A percentile compares a stretch with the other conserved stretches of the same genome.
These are phyloP conservation scores for Raphanus raphanistrum DNA, from an alignment of 345 rosid species.

Conservation along the genomic window DNA sequence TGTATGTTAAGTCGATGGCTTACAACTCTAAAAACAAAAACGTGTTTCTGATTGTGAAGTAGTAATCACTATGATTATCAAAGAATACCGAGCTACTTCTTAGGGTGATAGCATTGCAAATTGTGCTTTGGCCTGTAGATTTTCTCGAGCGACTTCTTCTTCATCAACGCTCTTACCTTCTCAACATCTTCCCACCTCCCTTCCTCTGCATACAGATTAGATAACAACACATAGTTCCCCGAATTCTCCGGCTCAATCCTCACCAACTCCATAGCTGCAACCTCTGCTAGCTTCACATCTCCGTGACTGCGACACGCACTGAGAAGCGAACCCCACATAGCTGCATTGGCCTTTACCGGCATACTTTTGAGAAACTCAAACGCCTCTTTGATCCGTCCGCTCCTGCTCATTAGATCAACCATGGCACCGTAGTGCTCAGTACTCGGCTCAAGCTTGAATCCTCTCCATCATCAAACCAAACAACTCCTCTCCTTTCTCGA, in stretches of 20 bases:
- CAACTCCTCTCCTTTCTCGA: slow-evolving; percentile 51
- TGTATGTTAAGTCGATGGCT: neutral
- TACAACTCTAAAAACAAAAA: neutral
- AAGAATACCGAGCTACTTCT: neutral
- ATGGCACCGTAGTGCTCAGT: slow-evolving; percentile 68
- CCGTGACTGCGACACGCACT: slow-evolving; percentile 71
- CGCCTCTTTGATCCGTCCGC: slow-evolving; percentile 56
- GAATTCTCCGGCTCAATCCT: slow-evolving; percentile 65
- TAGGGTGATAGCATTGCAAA: slow-evolving; percentile 3
- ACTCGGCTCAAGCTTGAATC: slow-evolving; percentile 48
- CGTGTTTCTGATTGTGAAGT: neutral
- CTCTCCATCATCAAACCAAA: slow-evolving; percentile 49
- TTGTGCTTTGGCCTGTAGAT: slow-evolving; percentile 48
- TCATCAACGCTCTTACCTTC: slow-evolving; percentile 54
- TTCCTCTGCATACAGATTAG: slow-evolving; percentile 68
- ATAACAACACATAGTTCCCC: slow-evolving; percentile 65
- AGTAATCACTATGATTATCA: neutral
- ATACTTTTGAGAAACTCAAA: slow-evolving; percentile 56
- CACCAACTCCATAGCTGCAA: slow-evolving; percentile 56
- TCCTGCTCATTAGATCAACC: slow-evolving; percentile 72
- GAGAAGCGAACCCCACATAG: slow-evolving; percentile 71
- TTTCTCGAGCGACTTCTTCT: slow-evolving; percentile 50
- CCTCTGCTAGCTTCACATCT: slow-evolving; percentile 55
- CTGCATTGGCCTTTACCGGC: slow-evolving; percentile 51
- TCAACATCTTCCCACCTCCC: slow-evolving; percentile 73